Percentiles rank a stretch among this genome's conserved stretches.
Conservation (phyloP, 768 basidiomycete genomes). For the Collybia nuda region DNA sequence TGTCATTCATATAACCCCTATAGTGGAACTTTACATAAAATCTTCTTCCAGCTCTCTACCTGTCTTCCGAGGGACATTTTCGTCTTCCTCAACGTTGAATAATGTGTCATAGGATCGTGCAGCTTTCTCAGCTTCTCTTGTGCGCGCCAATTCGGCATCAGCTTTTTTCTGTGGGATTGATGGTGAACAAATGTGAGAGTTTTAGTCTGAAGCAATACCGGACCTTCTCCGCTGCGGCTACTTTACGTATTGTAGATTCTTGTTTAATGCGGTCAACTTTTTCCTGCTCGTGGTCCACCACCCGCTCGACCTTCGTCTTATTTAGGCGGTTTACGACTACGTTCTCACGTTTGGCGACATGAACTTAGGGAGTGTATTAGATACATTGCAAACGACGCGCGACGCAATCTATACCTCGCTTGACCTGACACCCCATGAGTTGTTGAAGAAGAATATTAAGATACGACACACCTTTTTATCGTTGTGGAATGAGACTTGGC, state of each 20-base stretch:
- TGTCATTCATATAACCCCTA: not conserved
- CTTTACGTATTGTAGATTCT: conserved; percentile 65
- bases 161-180: conserved; percentile 61
- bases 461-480: conserved; percentile 69
- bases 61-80: conserved; percentile 50
- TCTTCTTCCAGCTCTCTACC: conserved; percentile 83
- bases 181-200: no score
- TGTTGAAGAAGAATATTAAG: not conserved
- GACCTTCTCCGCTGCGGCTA: conserved; percentile 69
- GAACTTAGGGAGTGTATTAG: conserved; percentile 43
- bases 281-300: conserved; percentile 92
- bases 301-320: conserved; percentile 85
- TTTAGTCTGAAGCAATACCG: not conserved
- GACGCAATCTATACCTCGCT: conserved; percentile 52
- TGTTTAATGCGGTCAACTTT: conserved; percentile 76
- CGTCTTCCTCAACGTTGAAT: conserved; percentile 65
- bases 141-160: conserved; percentile 71
- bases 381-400: not conserved
- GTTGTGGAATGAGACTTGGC: conserved; percentile 92
- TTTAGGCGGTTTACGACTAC: conserved; percentile 87
- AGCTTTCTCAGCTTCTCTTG: conserved; percentile 84
- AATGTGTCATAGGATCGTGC: conserved; percentile 85
- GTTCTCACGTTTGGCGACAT: conserved; percentile 83
- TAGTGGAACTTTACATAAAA: conserved; percentile 65
- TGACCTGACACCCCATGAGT: conserved; percentile 51